Evolutionary conservation across 257 asterid genomes (phyloP), one percentile per base, ranked within the genome.

Genomic region (Lithospermum erythrorhizon): DNA sequence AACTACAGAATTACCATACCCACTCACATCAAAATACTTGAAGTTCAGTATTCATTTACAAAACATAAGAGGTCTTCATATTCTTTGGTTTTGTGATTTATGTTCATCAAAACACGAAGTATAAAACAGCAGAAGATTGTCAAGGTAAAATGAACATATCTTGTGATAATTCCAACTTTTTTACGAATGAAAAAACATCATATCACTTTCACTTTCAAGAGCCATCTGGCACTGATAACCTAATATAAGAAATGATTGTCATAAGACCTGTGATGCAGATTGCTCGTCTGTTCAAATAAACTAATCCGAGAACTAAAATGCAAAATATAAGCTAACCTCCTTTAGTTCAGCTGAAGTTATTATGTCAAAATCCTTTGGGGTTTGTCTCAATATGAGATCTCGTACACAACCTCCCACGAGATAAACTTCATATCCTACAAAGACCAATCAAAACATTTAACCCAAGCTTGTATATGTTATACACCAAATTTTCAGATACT

Each of bases 321-420:
- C 59, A 41, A 55, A 55, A 37, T 65, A 19, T 30, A 16, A 55
- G 49, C 72, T 69, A 66, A 83, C 96, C 75, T 86, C 84, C 71
- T 47, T 79, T 55, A 88, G 83, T 71, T 88, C 90, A 29, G 96
- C 96, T 45, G 96, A 83, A 66, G 96, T 88, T 61, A 88, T 72
- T 48, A 88, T 58, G 70, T 88, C 95, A 73, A 86, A 88, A 70
- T 88, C 96, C 77, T 86, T 86, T 21, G 96, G 96, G 13, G 72
- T 76, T 61, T 86, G 77, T 65, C 68, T 76, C 68, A 86, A 73
- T 61, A 86, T 81, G 58, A 86, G 90, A 68, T 88, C 96, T 76
- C 96, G 78, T 24, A 88, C 94, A 61, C 95, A 88, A 51, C 96
- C 96, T 65, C 96, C 96, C 18, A 88, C 96, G 29, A 85, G 95